Evolutionary conservation across 2,329 filamentous ascomycete genomes (phyloP).

Genomic region (Aspergillus udagawae): DNA sequence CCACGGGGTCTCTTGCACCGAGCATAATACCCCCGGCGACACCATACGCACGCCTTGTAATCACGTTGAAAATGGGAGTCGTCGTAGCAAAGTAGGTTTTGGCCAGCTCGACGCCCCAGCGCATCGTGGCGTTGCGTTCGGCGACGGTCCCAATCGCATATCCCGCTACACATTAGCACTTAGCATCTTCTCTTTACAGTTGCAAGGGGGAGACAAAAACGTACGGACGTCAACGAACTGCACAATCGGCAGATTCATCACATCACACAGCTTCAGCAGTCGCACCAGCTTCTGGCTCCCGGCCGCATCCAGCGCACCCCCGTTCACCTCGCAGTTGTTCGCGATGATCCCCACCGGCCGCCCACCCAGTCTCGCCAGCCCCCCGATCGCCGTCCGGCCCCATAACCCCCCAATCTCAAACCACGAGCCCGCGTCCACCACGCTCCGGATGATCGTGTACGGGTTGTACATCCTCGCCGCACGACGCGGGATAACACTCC

Average conservation of each 20-base stretch:
- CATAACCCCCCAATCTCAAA: constrained; percentile 63
- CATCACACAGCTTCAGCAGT: constrained; percentile 60
- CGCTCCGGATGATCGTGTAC: constrained; percentile 52
- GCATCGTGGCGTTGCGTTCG: constrained; percentile 61
- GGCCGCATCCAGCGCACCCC: constrained; percentile 57
- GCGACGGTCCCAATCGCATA: constrained; percentile 63
- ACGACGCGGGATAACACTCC: constrained; percentile 55
- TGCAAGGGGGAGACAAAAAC: constrained; percentile 11
- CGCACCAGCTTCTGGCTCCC: constrained; percentile 59
- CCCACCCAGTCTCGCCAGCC: constrained; percentile 56
- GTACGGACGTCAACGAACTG: constrained; percentile 60
- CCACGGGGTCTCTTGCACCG: constrained; percentile 57
- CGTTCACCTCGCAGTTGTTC: constrained; percentile 58
- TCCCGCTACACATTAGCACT: constrained; percentile 37
- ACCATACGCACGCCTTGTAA: constrained; percentile 58
- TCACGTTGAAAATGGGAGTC: constrained; percentile 60
- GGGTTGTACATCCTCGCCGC: constrained; percentile 60
- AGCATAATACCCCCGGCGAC: constrained; percentile 64
- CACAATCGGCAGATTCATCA: constrained; percentile 61
- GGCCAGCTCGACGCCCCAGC: constrained; percentile 59
- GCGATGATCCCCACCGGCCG: constrained; percentile 57
- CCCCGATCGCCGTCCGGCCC: constrained; percentile 59
- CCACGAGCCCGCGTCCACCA: constrained; percentile 55
- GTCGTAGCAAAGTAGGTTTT: constrained; percentile 61
- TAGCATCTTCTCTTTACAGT: no score